A percentile compares a stretch with the other conserved stretches of the same genome.
phyloP scores from a whole-genome alignment of 2,329 filamentous ascomycete species.

The Plectosphaerella plurivora region DNA sequence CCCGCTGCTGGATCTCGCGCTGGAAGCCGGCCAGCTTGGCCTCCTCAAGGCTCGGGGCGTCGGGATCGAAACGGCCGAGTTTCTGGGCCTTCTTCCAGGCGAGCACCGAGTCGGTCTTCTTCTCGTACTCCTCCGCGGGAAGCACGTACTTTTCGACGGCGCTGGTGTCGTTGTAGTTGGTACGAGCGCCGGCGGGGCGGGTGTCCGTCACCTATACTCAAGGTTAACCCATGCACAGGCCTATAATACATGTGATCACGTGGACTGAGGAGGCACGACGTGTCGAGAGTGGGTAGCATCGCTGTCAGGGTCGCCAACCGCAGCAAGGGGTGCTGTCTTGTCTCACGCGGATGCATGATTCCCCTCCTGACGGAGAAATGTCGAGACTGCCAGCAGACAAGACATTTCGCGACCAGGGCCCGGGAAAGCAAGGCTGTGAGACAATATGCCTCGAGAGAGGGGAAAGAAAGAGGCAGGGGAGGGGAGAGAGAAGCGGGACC shows the following conservation, averaged over 20 bases:
- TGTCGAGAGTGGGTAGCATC: not conserved
- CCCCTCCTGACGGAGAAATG: not conserved
- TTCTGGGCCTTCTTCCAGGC: conserved; percentile 96
- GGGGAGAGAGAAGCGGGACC: not conserved
- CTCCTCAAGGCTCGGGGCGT: conserved; percentile 69
- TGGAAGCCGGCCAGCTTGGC: conserved; percentile 65
- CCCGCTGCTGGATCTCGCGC: conserved; percentile 65
- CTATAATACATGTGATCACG: not conserved
- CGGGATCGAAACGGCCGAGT: conserved; percentile 91
- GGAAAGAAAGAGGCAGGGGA: not conserved
- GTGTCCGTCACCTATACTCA: conserved; percentile 67
- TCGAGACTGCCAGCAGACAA: too few species aligned
- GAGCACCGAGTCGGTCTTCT: conserved; percentile 80
- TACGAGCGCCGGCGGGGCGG: conserved; percentile 68
- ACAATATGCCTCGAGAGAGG: not conserved
- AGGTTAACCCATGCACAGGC: not conserved
- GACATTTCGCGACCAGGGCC: conserved; percentile 4
- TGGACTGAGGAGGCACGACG: not conserved
- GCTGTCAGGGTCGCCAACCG: not conserved
- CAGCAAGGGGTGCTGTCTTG: not conserved
- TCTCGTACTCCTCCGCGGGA: conserved; percentile 80
- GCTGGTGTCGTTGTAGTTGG: conserved; percentile 77
- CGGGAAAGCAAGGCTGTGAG: not conserved
- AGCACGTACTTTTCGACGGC: conserved; percentile 86
- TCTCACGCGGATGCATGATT: not conserved